phyloP scores from a whole-genome alignment of 202 grass and related monocot species.

The Panicum hallii region DNA sequence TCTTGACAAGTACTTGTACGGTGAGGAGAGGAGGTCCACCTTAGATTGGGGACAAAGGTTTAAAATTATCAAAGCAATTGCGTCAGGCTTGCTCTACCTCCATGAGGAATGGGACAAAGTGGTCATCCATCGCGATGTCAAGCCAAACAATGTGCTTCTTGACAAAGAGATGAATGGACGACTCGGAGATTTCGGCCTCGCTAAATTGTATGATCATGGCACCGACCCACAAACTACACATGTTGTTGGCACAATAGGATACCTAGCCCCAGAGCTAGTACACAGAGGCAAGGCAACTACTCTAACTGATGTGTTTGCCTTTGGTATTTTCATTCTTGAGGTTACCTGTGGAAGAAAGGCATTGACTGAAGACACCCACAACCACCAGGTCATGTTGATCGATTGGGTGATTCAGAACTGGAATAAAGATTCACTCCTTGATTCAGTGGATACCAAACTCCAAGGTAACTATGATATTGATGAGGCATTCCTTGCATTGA shows the following conservation, averaged over 20 bases:
- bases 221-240: neutral
- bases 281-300: neutral
- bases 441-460: conserved; percentile 25
- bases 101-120: conserved; percentile 32
- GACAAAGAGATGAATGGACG: conserved; percentile 33
- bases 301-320: neutral
- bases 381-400: conserved; percentile 21
- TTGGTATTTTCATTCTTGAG: conserved; percentile 49
- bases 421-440: conserved; percentile 30
- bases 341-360: conserved; percentile 27
- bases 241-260: neutral
- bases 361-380: neutral
- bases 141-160: conserved; percentile 31
- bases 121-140: conserved; percentile 31
- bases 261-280: neutral
- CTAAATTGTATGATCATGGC: neutral
- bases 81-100: conserved; percentile 14
- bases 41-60: conserved; percentile 22
- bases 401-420: conserved; percentile 43
- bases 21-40: neutral
- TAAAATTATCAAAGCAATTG: conserved; percentile 16
- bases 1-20: conserved; percentile 23
- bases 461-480: conserved; percentile 3
- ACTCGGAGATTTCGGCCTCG: conserved; percentile 36
- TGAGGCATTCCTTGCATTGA: conserved; percentile 33